Base-by-base conservation (phyloP, 352 stramenopile genomes). In the Saprolegnia diclina region DNA sequence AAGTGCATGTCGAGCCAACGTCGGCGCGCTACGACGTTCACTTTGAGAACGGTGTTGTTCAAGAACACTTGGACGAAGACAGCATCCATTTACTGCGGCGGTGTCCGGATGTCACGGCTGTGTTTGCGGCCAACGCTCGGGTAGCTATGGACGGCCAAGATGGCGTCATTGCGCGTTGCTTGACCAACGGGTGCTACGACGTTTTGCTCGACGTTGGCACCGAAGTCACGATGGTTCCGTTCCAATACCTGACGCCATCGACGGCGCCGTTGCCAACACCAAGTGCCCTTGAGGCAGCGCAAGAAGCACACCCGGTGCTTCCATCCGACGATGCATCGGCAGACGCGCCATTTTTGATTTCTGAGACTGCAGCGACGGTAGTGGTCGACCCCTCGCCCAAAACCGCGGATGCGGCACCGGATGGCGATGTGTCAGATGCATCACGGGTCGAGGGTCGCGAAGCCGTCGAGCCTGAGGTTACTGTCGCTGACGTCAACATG, bases 121-220 rank as follows among this genome's bases (percentile, higher is more conserved):
- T 66, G 9, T 66, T 56, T 42, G 57, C 40, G 6, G 37, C 57
- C 14, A 42, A 42, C n/a, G 44, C 52, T 14, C 19, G 16, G 13
- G 57, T 66, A 0, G 19, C 42, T 6, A 54, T 54, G 42, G 9
- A 66, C n/a, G 57, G 57, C 18, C 35, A 53, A 35, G 6, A 54
- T 0, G 57, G 37, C 0, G 18, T 21, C 14, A 50, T 66, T 18
- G 26, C 11, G 0, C 24, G 57, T 6, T 66, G 57, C 18, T 22
- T 54, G 19, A 66, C 50, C 19, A 42, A 66, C 29, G 57, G 57
- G 37, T 54, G 18, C 44, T 66, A 66, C 44, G 57, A 66, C 18
- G 42, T 48, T 3, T n/a, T 14, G 13, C 11, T 48, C 3, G 42
- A 48, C 42, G 4, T 7, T 3, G 42, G 42, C 42, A 48, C 42